A percentile compares a stretch with the other conserved stretches of the same genome.
Conservation (phyloP, 1,139 yeast genomes). For the Yamadazyma spencermartinsiae region DNA sequence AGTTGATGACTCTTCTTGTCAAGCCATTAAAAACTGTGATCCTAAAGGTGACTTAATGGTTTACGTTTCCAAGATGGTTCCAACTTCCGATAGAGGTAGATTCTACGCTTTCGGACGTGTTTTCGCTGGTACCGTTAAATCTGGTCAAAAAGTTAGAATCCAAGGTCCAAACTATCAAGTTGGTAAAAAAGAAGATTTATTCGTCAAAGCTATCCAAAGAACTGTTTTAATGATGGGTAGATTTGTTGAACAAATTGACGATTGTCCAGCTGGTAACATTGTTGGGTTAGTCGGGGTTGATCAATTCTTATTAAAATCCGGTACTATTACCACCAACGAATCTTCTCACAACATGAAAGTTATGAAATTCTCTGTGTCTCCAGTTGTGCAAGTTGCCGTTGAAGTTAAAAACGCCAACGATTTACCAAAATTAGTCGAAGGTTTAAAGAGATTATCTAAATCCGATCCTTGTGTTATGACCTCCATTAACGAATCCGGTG, state of each 20-base stretch:
- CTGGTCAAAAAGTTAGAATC: slow-evolving; percentile 99
- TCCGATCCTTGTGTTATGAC: slow-evolving; percentile 98
- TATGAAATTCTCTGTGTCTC: slow-evolving; percentile 99
- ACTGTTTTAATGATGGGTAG: slow-evolving; percentile 99
- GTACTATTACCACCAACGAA: slow-evolving; percentile 97
- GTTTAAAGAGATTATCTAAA: slow-evolving; percentile 99
- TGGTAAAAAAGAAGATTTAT: slow-evolving; percentile 97
- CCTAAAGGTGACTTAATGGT: slow-evolving; percentile 98
- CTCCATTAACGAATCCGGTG: slow-evolving; percentile 91
- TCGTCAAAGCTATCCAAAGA: slow-evolving; percentile 98
- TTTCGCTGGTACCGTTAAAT: slow-evolving; percentile 98
- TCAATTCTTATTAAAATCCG: slow-evolving; percentile 98
- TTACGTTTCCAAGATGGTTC: slow-evolving; percentile 99
- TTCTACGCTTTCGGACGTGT: slow-evolving; percentile 99
- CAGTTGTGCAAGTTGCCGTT: slow-evolving; percentile 99
- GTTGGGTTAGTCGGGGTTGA: slow-evolving; percentile 99
- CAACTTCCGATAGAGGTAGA: slow-evolving; percentile 99
- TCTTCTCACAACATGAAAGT: slow-evolving; percentile 99
- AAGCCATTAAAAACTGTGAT: slow-evolving; percentile 97
- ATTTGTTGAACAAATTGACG: slow-evolving; percentile 96
- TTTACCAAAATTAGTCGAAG: slow-evolving; percentile 99
- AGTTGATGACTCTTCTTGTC: slow-evolving; percentile 86
- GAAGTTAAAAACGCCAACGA: slow-evolving; percentile 99
- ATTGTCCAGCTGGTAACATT: slow-evolving; percentile 99
- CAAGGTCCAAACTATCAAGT: slow-evolving; percentile 99